Evolutionary conservation across 2,329 filamentous ascomycete genomes (phyloP).

Genomic region (Pseudomassariella vexata): DNA sequence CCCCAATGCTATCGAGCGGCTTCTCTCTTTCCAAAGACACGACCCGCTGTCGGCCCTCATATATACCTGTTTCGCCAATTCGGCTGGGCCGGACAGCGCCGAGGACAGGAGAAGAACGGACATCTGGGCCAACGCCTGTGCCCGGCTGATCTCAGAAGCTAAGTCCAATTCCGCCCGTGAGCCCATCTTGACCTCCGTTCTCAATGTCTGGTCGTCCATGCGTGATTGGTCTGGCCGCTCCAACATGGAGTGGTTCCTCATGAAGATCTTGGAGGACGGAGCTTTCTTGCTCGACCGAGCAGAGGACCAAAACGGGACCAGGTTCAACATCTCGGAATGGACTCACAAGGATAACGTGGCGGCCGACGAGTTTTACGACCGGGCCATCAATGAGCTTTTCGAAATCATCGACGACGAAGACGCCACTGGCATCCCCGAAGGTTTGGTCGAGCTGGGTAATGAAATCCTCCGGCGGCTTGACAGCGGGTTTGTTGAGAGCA

Average conservation of each 20-base stretch:
- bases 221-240: conserved; percentile 84
- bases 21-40: conserved; percentile 83
- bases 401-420: conserved; percentile 81
- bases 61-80: conserved; percentile 85
- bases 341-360: conserved; percentile 74
- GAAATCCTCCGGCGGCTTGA: conserved; percentile 76
- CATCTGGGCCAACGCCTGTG: conserved; percentile 84
- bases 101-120: conserved; percentile 77
- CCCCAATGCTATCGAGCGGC: conserved; percentile 69
- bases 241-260: conserved; percentile 89
- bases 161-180: conserved; percentile 66
- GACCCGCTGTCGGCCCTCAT: conserved; percentile 80
- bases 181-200: conserved; percentile 73
- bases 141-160: conserved; percentile 67
- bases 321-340: conserved; percentile 67
- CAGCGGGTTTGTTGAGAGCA: conserved; percentile 64
- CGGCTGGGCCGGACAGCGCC: conserved; percentile 71
- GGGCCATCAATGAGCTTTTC: conserved; percentile 75
- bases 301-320: conserved; percentile 68
- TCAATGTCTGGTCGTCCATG: conserved; percentile 83
- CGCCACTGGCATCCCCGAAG: conserved; percentile 77
- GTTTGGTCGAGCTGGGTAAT: conserved; percentile 76
- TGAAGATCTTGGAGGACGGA: conserved; percentile 90
- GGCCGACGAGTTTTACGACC: conserved; percentile 83
- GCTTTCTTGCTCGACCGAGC: conserved; percentile 84